Evolutionary conservation across 768 basidiomycete genomes (phyloP), one percentile per base, ranked within the genome.

Genomic region (Lactarius akahatsu): DNA sequence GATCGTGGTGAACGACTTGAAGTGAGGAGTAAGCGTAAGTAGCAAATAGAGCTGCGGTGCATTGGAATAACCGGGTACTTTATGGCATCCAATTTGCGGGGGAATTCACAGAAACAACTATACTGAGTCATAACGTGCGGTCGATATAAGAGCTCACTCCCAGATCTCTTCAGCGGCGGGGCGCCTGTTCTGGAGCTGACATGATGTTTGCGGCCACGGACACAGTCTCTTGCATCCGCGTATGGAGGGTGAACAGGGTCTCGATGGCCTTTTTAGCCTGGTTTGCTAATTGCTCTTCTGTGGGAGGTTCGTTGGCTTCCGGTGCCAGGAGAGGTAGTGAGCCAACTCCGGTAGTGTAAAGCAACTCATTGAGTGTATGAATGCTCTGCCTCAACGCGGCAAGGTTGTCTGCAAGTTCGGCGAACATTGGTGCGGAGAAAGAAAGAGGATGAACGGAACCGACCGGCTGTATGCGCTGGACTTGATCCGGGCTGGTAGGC

Each of bases 221-320:
- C 4, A 66, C 68, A 28, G 65, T 63, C 40, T 68, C 62, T 57
- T 69, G 68, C 66, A 68, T 59, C 26, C 58, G 45, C 9, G 62
- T 59, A 13, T 67, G 68, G 5, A 61, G 58, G 4, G 60, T 47
- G 23, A 62, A 69, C 38, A 67, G 36, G 1, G 61, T 59, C 16
- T 50, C 43, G 18, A 69, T 62, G 34, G 68, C 68, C 62, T 68
- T 69, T 30, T 68, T 69, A 5, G 68, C 62, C 36, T 68, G 66
- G 1, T 68, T 62, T 26, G 59, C 66, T 8, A 69, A 34, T 55
- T 67, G 65, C 54, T 67, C 68, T 45, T 69, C 68, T 23, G 68
- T 62, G 38, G 62, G 62, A 40, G 68, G 28, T 16, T 47, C 54
- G 9, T 45, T 62, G 11, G 54, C 45, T 20, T 63, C 68, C 38